Conservation (phyloP, 139 green algal species). For the Desmodesmus armatus region DNA sequence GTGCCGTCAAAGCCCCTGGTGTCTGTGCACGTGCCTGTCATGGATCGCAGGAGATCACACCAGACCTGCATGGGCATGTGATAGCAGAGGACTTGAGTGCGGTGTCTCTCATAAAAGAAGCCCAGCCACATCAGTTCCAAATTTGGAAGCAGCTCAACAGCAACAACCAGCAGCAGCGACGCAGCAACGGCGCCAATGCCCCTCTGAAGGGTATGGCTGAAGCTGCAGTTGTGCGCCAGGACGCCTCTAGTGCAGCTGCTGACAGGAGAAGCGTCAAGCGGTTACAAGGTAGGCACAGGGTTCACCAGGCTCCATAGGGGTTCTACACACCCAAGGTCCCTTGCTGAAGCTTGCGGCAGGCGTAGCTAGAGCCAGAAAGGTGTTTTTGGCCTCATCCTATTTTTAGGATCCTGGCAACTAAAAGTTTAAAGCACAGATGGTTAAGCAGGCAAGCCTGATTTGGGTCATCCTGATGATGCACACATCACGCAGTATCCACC, state of each 20-base stretch:
- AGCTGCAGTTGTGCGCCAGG: not conserved
- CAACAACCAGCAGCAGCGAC: not conserved
- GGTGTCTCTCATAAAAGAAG: not conserved
- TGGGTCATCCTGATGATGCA: too few relatives aligned
- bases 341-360: not conserved
- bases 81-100: slow-evolving; percentile 11
- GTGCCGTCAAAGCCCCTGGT: too few relatives aligned
- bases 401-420: too few relatives aligned
- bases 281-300: not conserved
- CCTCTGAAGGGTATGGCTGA: too few relatives aligned
- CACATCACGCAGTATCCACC: too few relatives aligned
- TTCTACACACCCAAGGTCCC: not conserved
- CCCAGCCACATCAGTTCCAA: not conserved
- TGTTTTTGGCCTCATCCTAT: too few relatives aligned
- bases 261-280: not conserved
- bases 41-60: slow-evolving; percentile 28
- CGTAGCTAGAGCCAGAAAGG: not conserved
- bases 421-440: too few relatives aligned
- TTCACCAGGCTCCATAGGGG: not conserved
- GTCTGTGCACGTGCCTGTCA: too few relatives aligned
- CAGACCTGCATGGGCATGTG: slow-evolving; percentile 25
- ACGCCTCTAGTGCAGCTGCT: not conserved
- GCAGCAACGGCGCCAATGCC: not conserved
- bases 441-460: too few relatives aligned
- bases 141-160: slow-evolving; percentile 29